Evolutionary conservation across 2,329 filamentous ascomycete genomes (phyloP), one percentile per base, ranked within the genome.

Genomic region (Calonectria ilicicola): DNA sequence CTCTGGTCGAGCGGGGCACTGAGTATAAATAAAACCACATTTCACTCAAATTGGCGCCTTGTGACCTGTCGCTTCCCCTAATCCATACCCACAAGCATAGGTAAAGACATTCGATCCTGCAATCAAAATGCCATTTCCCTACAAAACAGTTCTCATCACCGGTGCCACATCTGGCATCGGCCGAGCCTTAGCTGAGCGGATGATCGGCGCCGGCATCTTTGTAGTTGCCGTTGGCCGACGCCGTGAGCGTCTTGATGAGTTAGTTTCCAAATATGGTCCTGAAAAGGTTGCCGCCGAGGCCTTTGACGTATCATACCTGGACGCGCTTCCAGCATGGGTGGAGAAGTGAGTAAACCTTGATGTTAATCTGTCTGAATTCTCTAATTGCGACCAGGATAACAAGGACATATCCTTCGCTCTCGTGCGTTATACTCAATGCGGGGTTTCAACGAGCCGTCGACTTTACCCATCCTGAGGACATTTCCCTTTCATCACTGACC

Each of bases 111-210:
- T 3, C 23, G n/a, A 21, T 8, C 7, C 38, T 38, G 21, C 23
- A 1, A 12, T 4, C 12, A 80, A 53, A 35, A 90, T 90, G 88
- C 73, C 85, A 9, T 91, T 90, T 79, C 85, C 84, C 6, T 91
- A 91, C 81, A 89, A 89, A 66, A 87, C 87, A 51, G 84, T 89
- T 40, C 87, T 91, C 65, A 77, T 91, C 60, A 83, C 90, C 38
- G 75, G 72, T n/a, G 76, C 75, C 17, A 76, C 74, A 5, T 69
- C 74, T 15, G 75, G 74, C 27, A 76, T 77, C 17, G 74, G 75
- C n/a, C 51, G 40, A 26, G 70, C 74, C 15, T 62, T 77, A 29
- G 76, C 78, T 17, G 81, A 85, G 62, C 83, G 81, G 2, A 77
- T 89, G 53, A 74, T 88, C 63, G 62, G 80, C 8, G 78, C 82